Evolutionary conservation across 768 basidiomycete species (phyloP), one percentile per base, ranked within the genome.

Genomic region (Paxillus involutus): DNA sequence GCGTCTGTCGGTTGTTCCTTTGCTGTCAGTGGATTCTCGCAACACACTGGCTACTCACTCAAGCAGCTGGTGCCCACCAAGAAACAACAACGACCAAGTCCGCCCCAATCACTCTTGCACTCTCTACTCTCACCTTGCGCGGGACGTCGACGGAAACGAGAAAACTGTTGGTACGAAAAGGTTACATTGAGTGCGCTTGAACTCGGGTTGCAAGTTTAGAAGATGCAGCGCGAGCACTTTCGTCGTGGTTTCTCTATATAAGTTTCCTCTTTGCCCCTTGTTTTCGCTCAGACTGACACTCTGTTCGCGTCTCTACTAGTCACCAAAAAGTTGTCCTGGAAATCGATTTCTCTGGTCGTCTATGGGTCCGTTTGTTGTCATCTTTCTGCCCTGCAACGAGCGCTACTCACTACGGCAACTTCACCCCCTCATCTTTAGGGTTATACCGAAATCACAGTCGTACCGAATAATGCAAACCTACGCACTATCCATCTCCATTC

Each of bases 291-390:
- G 74, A 57, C 70, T 81, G 80, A 81, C 83, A 69, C 76, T 70
- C 61, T 48, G 4, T 57, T 63, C 68, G 63, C 71, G 78, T 84
- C 70, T 86, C 70, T 85, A 93, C 88, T 86, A 91, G 89, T 74
- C 91, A 96, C 75, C 96, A 98, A 81, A 93, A 93, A 70, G 94
- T 97, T 47, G 90, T 91, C 57, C 77, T 98, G 61, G 93, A 96
- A 75, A 85, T 98, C 57, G 92, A 95, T 77, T 94, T 97, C 70
- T 80, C 87, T 8, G 96, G 96, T 19, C 79, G 79, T 66, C 79
- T 94, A 63, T 89, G 89, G 82, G 94, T 91, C 74, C 59, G 84
- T 67, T 47, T 33, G 49, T 52, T 60, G 71, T 59, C 4, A 65
- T 66, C 52, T 46, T 57, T 56, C 47, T 17, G 52, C 53, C 53